These are phyloP conservation scores for Wickerhamomyces sp. DNA, from an alignment of 1,139 yeast genomes.

Conservation along the genomic window DNA sequence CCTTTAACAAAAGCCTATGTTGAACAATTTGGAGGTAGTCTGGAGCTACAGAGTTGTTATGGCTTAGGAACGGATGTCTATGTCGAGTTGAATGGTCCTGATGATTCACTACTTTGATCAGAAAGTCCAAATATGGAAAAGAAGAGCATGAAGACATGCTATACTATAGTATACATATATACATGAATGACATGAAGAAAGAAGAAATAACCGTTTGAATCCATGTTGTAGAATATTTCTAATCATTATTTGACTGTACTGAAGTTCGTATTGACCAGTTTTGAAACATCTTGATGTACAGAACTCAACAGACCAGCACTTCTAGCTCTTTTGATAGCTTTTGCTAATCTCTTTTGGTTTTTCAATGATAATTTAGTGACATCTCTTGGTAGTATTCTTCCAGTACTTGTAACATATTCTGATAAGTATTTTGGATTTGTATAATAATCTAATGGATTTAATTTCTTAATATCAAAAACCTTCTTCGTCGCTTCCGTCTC, in stretches of 20 bases:
- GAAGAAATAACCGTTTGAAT: not conserved
- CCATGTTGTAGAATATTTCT: not conserved
- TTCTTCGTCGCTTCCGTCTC: conserved; percentile 7
- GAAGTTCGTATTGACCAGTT: not conserved
- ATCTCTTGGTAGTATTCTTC: conserved; percentile 61
- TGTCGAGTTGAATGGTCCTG: conserved; percentile 44
- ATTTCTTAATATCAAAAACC: conserved; percentile 49
- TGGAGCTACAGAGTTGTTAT: conserved; percentile 71
- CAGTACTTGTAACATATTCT: conserved; percentile 53
- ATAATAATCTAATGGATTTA: conserved; percentile 62
- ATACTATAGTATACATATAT: not conserved
- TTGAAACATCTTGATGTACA: conserved; percentile 49
- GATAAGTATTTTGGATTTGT: conserved; percentile 62
- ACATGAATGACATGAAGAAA: not conserved
- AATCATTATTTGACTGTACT: not conserved
- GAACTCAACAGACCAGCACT: conserved; percentile 61
- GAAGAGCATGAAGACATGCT: not conserved
- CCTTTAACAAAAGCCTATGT: conserved; percentile 78
- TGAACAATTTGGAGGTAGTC: conserved; percentile 68
- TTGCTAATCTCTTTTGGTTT: conserved; percentile 61
- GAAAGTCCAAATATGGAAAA: not conserved
- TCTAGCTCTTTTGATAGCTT: conserved; percentile 66
- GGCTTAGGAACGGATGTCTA: conserved; percentile 88
- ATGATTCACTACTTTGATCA: conserved; percentile 14
- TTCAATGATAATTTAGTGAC: conserved; percentile 59